A percentile compares a stretch with the other conserved stretches of the same genome.
These are phyloP conservation scores for Dendrobium catenatum DNA, from an alignment of 106 monocot species.

Conservation along the genomic window DNA sequence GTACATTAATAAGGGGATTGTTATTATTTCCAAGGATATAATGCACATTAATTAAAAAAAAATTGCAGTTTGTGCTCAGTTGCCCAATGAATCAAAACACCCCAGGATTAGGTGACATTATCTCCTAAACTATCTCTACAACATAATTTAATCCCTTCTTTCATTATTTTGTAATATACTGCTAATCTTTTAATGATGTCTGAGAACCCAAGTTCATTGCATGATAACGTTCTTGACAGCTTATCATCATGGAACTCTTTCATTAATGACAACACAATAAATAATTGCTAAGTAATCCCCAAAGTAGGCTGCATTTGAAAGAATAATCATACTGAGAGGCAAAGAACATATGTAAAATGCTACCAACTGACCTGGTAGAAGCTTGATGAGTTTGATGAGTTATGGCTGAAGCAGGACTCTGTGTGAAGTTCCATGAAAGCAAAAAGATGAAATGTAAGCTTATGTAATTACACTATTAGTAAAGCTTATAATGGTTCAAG, in stretches of 20 bases:
- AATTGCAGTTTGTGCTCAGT: too few species aligned
- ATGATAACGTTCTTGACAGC: background rate
- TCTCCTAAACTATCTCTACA: background rate
- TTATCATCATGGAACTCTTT: background rate
- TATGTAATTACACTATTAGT: background rate
- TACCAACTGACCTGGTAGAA: slow-evolving; percentile 1
- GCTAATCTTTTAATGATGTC: background rate
- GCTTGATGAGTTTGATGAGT: background rate
- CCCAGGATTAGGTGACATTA: too few species aligned
- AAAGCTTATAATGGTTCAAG: background rate
- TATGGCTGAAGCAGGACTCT: slow-evolving; percentile 3
- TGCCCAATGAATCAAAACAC: too few species aligned
- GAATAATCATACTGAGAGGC: background rate
- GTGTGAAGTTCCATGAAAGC: background rate
- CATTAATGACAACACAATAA: background rate
- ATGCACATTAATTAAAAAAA: background rate
- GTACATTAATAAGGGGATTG: background rate
- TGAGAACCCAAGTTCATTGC: background rate
- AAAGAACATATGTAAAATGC: background rate
- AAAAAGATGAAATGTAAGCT: background rate
- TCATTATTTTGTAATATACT: background rate
- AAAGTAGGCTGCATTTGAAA: background rate
- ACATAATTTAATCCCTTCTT: background rate
- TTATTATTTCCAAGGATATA: background rate
- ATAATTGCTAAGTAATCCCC: background rate